phyloP scores from a whole-genome alignment of 225 moss, liverwort and hornwort species.

The Asterella californica region DNA sequence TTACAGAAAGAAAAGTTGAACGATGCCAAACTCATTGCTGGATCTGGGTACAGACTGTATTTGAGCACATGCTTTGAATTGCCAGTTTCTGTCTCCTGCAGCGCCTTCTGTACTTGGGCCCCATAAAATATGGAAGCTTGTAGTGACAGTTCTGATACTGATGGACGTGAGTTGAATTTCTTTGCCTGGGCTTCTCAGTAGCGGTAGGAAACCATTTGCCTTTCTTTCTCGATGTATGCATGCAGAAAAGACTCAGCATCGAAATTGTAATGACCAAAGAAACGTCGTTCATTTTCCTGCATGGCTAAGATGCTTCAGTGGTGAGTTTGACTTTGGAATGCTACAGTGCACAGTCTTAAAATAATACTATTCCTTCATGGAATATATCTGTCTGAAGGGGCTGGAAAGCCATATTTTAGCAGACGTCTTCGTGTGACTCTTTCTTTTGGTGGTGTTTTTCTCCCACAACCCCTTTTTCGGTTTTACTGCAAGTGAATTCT shows the following conservation, averaged over 20 bases:
- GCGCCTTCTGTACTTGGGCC: no score
- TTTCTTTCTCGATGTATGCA: not conserved
- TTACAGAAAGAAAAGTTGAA: no score
- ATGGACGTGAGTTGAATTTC: no score
- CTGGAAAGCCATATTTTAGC: not conserved
- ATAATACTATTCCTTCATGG: not conserved
- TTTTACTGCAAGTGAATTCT: not conserved
- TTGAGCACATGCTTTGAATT: no score
- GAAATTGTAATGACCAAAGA: no score
- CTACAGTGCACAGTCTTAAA: slow-evolving; percentile 2
- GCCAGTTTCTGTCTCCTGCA: no score
- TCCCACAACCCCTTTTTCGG: not conserved
- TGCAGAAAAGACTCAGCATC: not conserved
- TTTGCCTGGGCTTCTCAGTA: not conserved
- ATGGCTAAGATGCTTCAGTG: not conserved
- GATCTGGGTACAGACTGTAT: no score
- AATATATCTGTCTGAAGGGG: not conserved
- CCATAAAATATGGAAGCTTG: no score
- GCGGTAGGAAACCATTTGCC: not conserved
- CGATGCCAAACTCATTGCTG: no score
- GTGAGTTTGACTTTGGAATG: slow-evolving; percentile 1
- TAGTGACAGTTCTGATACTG: no score
- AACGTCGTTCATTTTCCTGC: not conserved
- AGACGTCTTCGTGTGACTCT: not conserved
- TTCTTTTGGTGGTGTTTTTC: not conserved